Percentiles rank a stretch among this genome's conserved stretches.
Evolutionary conservation across 2,329 filamentous ascomycete species (phyloP).

Genomic region (Dactylellina leptospora): DNA sequence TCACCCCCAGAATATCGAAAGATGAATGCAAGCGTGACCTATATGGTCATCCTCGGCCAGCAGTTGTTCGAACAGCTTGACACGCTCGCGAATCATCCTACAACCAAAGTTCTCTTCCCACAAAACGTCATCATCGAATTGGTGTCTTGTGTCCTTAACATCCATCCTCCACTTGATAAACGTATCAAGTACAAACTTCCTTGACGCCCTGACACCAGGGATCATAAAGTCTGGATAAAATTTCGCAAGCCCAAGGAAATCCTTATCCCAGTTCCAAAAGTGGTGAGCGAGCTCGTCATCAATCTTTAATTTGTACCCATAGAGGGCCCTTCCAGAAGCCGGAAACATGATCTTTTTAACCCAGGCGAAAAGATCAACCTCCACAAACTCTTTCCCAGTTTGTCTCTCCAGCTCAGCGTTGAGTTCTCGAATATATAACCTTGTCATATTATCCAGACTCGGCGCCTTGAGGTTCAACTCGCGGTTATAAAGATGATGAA

Average conservation of each 20-base stretch:
- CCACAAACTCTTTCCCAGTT: slow-evolving; percentile 7
- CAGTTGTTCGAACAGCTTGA: slow-evolving; percentile 19
- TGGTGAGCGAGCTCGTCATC: slow-evolving; percentile 17
- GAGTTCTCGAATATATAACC: slow-evolving; percentile 23
- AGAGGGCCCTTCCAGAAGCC: slow-evolving; percentile 29
- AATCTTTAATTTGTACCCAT: slow-evolving; percentile 24
- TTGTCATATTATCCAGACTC: slow-evolving; percentile 23
- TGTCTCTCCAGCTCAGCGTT: neutral
- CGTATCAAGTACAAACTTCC: slow-evolving; percentile 14
- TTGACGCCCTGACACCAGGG: slow-evolving; percentile 26
- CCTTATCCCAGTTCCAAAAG: slow-evolving; percentile 43
- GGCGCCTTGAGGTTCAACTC: slow-evolving; percentile 15
- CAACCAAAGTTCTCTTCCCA: slow-evolving; percentile 48
- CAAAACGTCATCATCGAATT: slow-evolving; percentile 28
- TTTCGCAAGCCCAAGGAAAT: slow-evolving; percentile 26
- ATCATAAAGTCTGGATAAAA: slow-evolving; percentile 46
- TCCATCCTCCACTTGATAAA: slow-evolving; percentile 28
- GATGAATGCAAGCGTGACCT: slow-evolving; percentile 36
- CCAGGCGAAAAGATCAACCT: slow-evolving; percentile 36
- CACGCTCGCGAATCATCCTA: slow-evolving; percentile 24
- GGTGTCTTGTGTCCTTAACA: slow-evolving; percentile 18
- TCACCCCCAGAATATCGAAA: slow-evolving; percentile 45
- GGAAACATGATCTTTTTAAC: slow-evolving; percentile 45
- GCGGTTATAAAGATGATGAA: slow-evolving; percentile 23
- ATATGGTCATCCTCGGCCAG: slow-evolving; percentile 20